Evolutionary conservation across 192 early-diverging fungal species (phyloP), one percentile per base, ranked within the genome.

Genomic region (Funneliformis geosporum): DNA sequence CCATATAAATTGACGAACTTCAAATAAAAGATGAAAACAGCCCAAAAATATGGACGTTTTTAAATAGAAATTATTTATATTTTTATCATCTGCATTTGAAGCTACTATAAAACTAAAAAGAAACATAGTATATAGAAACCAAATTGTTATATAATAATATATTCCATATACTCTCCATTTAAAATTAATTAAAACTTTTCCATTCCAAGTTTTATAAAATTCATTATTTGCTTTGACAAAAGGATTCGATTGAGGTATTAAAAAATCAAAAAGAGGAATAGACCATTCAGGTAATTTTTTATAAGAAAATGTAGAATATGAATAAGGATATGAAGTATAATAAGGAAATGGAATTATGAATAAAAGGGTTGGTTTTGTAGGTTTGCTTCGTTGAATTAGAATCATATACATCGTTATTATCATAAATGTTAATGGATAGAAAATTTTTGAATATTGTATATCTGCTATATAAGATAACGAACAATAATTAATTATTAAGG

Each of bases 1-100:
- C 28, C 40, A 72, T 16, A 72, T 72, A 47, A 72, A 72, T 72
- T 72, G 70, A 8, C 70, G 40, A 72, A 72, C 6, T n/a, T 72
- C 70, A 46, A 43, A 25, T 40, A 46, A 28, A 25, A 72, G 25
- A 16, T 72, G 70, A 21, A 28, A n/a, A 5, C 2, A 42, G n/a
- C 42, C 70, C n/a, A 72, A 1, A 25, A 72, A 12, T 44, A 72
- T 28, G 5, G 39, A 8, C n/a, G 12, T 10, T 5, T 46, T 0
- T 18, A 72, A 72, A 12, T 44, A 25, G 0, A n/a, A n/a, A n/a
- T n/a, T n/a, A 44, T 44, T 14, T 44, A 8, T 43, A 23, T 3
- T 14, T 28, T 21, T 11, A 42, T 9, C 21, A 27, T 8, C n/a
- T 9, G 23, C 10, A 10, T 18, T 27, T 47, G 44, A 2, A 44